phyloP scores from a whole-genome alignment of 148 eudicot species.

The Vaccinium macrocarpon region DNA sequence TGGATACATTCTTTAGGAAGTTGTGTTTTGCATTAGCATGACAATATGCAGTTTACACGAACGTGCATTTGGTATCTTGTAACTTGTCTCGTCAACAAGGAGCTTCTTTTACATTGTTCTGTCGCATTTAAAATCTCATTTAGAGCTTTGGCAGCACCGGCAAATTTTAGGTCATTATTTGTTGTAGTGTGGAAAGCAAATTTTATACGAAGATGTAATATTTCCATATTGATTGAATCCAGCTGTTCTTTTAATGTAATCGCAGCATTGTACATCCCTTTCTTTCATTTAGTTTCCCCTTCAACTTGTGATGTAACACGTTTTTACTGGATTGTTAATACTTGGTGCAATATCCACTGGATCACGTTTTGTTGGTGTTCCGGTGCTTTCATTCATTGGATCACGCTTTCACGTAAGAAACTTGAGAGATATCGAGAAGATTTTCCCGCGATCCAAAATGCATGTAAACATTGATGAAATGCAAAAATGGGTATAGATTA shows the following conservation, averaged over 20 bases:
- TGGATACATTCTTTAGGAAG: slow-evolving; percentile 27
- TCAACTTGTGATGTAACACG: no score
- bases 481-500: not conserved
- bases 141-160: not conserved
- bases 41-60: slow-evolving; percentile 13
- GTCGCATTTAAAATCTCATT: not conserved
- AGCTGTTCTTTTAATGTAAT: not conserved
- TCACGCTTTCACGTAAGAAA: not conserved
- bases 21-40: slow-evolving; percentile 6
- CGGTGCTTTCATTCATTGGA: not conserved
- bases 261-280: slow-evolving; percentile 8
- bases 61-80: slow-evolving; percentile 22
- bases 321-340: no score
- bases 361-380: not conserved
- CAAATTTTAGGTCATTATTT: slow-evolving; percentile 12
- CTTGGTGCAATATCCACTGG: no score
- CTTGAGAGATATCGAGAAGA: no score
- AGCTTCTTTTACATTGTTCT: not conserved
- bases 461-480: no score
- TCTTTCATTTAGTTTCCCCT: not conserved
- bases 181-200: slow-evolving; percentile 4
- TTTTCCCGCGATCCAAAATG: no score
- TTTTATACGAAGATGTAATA: not conserved
- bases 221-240: not conserved
- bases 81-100: slow-evolving; percentile 24